phyloP scores from a whole-genome alignment of 169 alveolate species.

The Cryptosporidium ubiquitum region DNA sequence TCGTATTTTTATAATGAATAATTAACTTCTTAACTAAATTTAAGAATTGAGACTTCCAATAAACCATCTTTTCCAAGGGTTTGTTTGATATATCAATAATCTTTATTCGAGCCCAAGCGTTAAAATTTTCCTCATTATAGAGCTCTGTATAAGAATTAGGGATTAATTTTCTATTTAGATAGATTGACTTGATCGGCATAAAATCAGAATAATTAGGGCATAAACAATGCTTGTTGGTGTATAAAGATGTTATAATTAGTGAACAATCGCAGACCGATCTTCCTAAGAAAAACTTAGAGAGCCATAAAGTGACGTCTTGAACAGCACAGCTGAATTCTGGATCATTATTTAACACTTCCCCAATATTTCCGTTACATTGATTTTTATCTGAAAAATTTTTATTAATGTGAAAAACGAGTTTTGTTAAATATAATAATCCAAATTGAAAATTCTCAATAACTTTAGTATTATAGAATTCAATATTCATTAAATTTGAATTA shows the following conservation, averaged over 20 bases:
- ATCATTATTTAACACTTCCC: background rate
- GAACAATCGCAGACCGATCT: slow-evolving; percentile 48
- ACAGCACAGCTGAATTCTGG: background rate
- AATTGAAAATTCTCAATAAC: slow-evolving; percentile 48
- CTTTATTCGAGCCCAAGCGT: slow-evolving; percentile 5
- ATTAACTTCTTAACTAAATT: background rate
- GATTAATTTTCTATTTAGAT: background rate
- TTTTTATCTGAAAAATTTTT: background rate
- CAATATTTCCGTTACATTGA: background rate
- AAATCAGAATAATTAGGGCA: background rate
- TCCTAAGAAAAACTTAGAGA: slow-evolving; percentile 36
- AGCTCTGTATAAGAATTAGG: background rate
- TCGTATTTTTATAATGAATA: background rate
- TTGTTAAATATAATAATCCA: slow-evolving; percentile 23
- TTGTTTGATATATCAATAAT: slow-evolving; percentile 34
- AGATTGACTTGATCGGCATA: background rate
- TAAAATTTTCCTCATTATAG: background rate
- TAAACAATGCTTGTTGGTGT: background rate
- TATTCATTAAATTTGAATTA: background rate
- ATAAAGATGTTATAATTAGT: background rate
- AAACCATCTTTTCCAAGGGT: slow-evolving; percentile 16
- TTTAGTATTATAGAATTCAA: slow-evolving; percentile 11
- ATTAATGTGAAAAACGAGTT: slow-evolving; percentile 4
- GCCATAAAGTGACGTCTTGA: slow-evolving; percentile 14
- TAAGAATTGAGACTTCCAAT: slow-evolving; percentile 29